Base-by-base conservation (phyloP, 192 early-diverging fungal genomes). In the Lobosporangium transversale region DNA sequence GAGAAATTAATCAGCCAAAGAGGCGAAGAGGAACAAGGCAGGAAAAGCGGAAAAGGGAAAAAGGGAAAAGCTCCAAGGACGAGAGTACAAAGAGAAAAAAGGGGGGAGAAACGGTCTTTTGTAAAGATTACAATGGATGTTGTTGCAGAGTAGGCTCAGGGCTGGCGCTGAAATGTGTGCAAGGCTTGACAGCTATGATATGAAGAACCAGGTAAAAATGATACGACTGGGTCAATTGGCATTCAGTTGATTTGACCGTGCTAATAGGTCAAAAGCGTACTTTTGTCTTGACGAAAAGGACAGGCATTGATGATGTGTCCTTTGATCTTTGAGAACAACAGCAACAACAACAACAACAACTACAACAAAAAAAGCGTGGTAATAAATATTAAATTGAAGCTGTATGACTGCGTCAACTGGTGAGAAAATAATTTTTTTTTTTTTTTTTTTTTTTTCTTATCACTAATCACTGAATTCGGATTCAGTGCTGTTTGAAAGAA, bases 171-270 rank as follows among this genome's bases (percentile, higher is more conserved):
- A 27, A 44, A 53, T 23, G 37, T 45, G 29, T 47, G 58, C n/a
- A 47, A 30, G 44, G 30, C n/a, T 8, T 40, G 51, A 14, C 37
- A 40, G 37, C 37, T 29, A 51, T 23, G 23, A 27, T 3, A 26
- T 18, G 35, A 20, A 42, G 56, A 26, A 3, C 9, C 4, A 10
- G 35, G 30, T 7, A 29, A 27, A 29, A 30, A 44, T n/a, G 12
- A 30, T 32, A 45, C 8, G 58, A 49, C 29, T 52, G 50, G 50
- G 50, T 24, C 24, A 52, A 52, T 52, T 52, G 50, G 50, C 17
- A 48, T 48, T 15, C 17, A 42, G 17, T 9, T 17, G 40, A 42
- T 42, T n/a, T 47, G n/a, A 15, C 23, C 7, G 5, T 4, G 45
- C 15, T 47, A 21, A 15, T 5, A 47, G 45, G 5, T 47, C n/a